Conservation (phyloP, 1,284 basidiomycete genomes). For the Polyporus tsugae region DNA sequence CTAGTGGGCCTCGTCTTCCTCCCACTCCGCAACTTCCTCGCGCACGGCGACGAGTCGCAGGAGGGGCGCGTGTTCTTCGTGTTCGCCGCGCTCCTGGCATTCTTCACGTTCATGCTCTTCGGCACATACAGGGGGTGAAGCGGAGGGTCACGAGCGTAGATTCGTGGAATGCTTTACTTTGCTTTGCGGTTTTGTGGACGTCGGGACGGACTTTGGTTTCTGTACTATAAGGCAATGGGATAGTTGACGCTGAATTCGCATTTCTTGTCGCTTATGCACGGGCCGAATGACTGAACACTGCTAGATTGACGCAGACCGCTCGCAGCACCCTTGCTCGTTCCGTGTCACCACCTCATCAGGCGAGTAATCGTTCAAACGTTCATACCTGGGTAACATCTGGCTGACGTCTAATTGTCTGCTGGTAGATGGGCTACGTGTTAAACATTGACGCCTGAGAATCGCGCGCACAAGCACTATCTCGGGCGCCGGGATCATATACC, state of each 20-base stretch:
- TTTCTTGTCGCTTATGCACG: background rate
- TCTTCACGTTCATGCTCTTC: conserved; percentile 42
- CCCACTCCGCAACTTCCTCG: conserved; percentile 79
- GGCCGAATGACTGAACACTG: too few species aligned
- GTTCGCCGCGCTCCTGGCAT: conserved; percentile 55
- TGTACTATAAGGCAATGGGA: conserved; percentile 1
- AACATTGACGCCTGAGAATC: too few species aligned
- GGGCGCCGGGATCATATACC: too few species aligned
- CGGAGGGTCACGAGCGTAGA: background rate
- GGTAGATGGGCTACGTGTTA: too few species aligned
- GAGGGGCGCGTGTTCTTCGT: conserved; percentile 88
- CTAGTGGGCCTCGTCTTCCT: conserved; percentile 85
- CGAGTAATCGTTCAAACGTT: too few species aligned
- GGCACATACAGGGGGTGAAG: conserved; percentile 38
- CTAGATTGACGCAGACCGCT: too few species aligned
- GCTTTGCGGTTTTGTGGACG: background rate
- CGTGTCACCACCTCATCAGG: too few species aligned
- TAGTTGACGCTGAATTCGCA: background rate
- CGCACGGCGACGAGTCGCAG: conserved; percentile 66
- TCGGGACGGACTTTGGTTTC: background rate
- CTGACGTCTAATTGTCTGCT: too few species aligned
- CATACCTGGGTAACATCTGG: too few species aligned
- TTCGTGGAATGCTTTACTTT: background rate
- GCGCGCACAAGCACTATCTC: too few species aligned
- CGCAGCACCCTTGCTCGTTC: too few species aligned